Base-by-base conservation (phyloP, 805 yeast genomes). In the Barnettozyma siamensis region DNA sequence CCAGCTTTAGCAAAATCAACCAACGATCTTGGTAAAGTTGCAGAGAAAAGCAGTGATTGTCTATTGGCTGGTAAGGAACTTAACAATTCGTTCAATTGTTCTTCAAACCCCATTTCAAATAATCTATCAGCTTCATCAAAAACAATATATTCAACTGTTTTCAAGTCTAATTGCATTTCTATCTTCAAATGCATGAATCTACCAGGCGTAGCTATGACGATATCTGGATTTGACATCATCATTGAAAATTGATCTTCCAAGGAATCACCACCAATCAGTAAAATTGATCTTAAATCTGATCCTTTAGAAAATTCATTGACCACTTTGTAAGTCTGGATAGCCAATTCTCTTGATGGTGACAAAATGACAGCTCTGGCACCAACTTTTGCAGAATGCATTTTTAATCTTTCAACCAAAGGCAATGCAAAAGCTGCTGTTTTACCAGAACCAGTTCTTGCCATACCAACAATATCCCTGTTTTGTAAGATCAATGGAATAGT, bases 371-470 rank as follows among this genome's bases (percentile, higher is more conserved):
- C 96, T 51, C 99, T 73, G 2, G 81, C 81, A 47, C 99, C 99
- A 33, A 85, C 83, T 58, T 79, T 84, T 24, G 95, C 88, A 33
- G 85, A 77, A 59, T 91, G 97, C 2, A 78, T 63, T 60, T 86
- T 87, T 51, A 91, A 70, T 57, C 76, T 81, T 54, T 93, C 97
- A 49, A 93, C 72, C 69, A 93, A 72, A 3, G 99, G 99, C 41
- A 93, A 66, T 17, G 87, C 75, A 60, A 93, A 93, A 1, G 99
- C 98, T 8, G 99, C 99, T 0, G 99, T 93, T 60, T 93, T 93
- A 72, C 99, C 99, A 20, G 96, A 86, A 55, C 99, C 99, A 0
- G 99, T 93, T 58, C 99, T 76, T 13, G 99, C 99, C 99, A 93
- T 93, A 59, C 97, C 99, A 13, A 93, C 99, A 32, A 93, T 95